These are phyloP conservation scores for Luffa aegyptiaca DNA, from an alignment of 306 rosid genomes.

Conservation along the genomic window DNA sequence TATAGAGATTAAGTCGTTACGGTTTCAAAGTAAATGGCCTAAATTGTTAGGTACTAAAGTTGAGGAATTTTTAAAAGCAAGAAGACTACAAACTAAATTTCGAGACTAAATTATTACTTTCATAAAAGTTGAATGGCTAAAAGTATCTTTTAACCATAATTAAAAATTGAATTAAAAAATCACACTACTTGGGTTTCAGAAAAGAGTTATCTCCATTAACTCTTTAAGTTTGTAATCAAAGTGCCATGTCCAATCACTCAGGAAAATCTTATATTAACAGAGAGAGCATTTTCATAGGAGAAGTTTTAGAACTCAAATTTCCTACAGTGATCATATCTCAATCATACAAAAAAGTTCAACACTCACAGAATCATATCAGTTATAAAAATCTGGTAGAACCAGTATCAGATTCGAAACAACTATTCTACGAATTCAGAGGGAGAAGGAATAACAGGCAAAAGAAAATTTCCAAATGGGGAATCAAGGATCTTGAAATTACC, in stretches of 20 bases:
- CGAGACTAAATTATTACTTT: too few species aligned
- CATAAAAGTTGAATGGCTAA: too few species aligned
- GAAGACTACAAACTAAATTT: too few species aligned
- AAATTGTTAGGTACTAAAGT: too few species aligned
- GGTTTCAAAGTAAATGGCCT: too few species aligned
- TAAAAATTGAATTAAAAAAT: not conserved
- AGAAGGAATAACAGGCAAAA: constrained; percentile 47
- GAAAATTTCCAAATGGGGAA: constrained; percentile 49
- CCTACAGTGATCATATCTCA: not conserved
- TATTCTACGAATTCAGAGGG: constrained; percentile 27
- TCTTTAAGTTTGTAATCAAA: not conserved
- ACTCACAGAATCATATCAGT: not conserved
- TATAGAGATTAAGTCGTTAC: too few species aligned
- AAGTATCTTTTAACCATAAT: not conserved
- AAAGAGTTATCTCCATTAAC: not conserved
- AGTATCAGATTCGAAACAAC: constrained; percentile 6
- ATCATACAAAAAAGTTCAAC: constrained; percentile 3
- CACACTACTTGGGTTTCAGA: not conserved
- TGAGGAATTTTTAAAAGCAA: too few species aligned
- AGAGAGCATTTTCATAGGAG: not conserved
- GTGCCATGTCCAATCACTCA: not conserved
- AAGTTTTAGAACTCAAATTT: not conserved
- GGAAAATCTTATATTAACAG: not conserved
- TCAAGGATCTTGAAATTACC: constrained; percentile 43
- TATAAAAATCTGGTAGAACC: not conserved